Evolutionary conservation across 2,329 filamentous ascomycete genomes (phyloP).

Genomic region (Mollisiaceae sp.): DNA sequence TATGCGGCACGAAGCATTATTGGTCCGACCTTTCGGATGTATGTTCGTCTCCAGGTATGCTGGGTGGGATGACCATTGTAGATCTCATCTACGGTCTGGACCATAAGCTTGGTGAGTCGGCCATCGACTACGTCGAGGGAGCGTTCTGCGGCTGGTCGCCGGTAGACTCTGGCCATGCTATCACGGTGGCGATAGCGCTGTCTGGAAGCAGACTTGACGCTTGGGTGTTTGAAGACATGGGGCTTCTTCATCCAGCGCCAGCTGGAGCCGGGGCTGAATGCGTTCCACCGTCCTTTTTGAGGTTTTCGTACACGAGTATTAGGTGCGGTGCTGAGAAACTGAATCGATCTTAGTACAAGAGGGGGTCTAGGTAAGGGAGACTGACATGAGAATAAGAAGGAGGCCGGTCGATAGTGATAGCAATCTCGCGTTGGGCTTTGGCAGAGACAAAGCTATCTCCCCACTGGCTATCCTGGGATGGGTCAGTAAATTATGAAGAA

Average conservation of each 20-base stretch:
- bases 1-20: slow-evolving; percentile 13
- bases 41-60: slow-evolving; percentile 14
- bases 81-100: slow-evolving; percentile 12
- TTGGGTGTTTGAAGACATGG: slow-evolving; percentile 9
- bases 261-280: neutral
- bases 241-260: slow-evolving; percentile 11
- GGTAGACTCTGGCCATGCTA: slow-evolving; percentile 9
- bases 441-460: neutral
- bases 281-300: slow-evolving; percentile 9
- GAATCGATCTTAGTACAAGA: neutral
- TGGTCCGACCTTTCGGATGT: slow-evolving; percentile 14
- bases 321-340: slow-evolving; percentile 7
- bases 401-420: slow-evolving; percentile 2
- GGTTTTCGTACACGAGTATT: slow-evolving; percentile 11
- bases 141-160: slow-evolving; percentile 11
- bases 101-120: slow-evolving; percentile 3
- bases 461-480: slow-evolving; percentile 1
- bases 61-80: slow-evolving; percentile 7
- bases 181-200: slow-evolving; percentile 9
- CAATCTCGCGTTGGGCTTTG: neutral
- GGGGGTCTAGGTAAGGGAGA: neutral
- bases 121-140: slow-evolving; percentile 1
- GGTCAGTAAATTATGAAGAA: neutral
- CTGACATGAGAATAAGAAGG: slow-evolving; percentile 11
- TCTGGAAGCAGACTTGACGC: neutral